These are phyloP conservation scores for Raphanus sativus DNA, from an alignment of 345 rosid species.

Conservation along the genomic window DNA sequence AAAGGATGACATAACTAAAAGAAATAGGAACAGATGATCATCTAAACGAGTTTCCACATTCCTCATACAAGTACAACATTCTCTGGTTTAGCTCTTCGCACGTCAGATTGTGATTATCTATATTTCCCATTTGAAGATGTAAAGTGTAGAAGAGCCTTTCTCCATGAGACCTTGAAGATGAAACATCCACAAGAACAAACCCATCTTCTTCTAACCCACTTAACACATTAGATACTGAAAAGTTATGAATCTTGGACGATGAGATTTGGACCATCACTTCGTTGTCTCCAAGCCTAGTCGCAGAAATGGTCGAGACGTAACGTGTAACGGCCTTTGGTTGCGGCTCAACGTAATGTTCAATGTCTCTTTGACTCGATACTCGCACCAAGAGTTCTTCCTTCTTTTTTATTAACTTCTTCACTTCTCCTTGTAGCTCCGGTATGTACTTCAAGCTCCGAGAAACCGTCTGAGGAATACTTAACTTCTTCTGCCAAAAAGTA, in stretches of 20 bases:
- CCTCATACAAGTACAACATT: slow-evolving; percentile 38
- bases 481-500: neutral
- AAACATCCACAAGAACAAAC: slow-evolving; percentile 46
- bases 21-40: neutral
- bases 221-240: slow-evolving; percentile 47
- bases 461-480: neutral
- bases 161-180: slow-evolving; percentile 54
- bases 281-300: slow-evolving; percentile 39
- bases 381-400: neutral
- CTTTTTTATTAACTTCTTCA: neutral
- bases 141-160: slow-evolving; percentile 54
- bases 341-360: neutral
- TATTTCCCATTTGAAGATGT: slow-evolving; percentile 52
- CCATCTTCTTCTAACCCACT: slow-evolving; percentile 51
- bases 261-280: slow-evolving; percentile 56
- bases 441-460: neutral
- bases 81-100: slow-evolving; percentile 40
- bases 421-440: neutral
- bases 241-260: slow-evolving; percentile 27
- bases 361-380: neutral
- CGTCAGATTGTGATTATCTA: slow-evolving; percentile 24
- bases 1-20: neutral
- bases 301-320: slow-evolving; percentile 38
- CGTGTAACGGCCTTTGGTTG: neutral
- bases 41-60: slow-evolving; percentile 19